Percentiles rank a stretch among this genome's conserved stretches.
Conservation (phyloP, 306 rosid species). For the Trichosanthes cucumerina region DNA sequence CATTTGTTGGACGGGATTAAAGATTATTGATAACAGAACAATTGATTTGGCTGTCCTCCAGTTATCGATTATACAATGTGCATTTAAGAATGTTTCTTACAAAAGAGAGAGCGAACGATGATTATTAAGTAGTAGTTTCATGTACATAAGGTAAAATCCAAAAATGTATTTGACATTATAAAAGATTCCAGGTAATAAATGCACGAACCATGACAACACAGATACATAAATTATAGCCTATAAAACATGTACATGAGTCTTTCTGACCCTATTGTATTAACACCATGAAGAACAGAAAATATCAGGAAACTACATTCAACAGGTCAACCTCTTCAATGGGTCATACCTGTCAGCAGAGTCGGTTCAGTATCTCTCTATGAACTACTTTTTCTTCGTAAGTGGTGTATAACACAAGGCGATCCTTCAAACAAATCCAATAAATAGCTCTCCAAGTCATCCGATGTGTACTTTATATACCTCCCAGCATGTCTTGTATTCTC, state of each 20-base stretch:
- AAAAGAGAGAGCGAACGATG: not conserved
- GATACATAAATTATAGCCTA: constrained; percentile 10
- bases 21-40: not conserved
- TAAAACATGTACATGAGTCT: constrained; percentile 6
- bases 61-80: not conserved
- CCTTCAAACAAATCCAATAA: constrained; percentile 85
- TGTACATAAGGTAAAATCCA: constrained; percentile 9
- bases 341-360: not conserved
- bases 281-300: constrained; percentile 2
- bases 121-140: not conserved
- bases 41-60: not conserved
- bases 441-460: constrained; percentile 78
- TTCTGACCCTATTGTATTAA: not conserved
- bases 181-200: not conserved
- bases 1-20: not conserved
- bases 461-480: constrained; percentile 73
- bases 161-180: constrained; percentile 1
- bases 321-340: constrained; percentile 12
- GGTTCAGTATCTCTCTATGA: constrained; percentile 21
- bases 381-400: constrained; percentile 63
- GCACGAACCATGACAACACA: constrained; percentile 4
- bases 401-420: constrained; percentile 60
- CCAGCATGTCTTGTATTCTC: constrained; percentile 72
- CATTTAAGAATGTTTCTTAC: not conserved
- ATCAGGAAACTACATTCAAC: not conserved